Percentiles rank a stretch among this genome's conserved stretches.
Conservation (phyloP, 305 asterid species). For the Stenogyne calaminthoides region DNA sequence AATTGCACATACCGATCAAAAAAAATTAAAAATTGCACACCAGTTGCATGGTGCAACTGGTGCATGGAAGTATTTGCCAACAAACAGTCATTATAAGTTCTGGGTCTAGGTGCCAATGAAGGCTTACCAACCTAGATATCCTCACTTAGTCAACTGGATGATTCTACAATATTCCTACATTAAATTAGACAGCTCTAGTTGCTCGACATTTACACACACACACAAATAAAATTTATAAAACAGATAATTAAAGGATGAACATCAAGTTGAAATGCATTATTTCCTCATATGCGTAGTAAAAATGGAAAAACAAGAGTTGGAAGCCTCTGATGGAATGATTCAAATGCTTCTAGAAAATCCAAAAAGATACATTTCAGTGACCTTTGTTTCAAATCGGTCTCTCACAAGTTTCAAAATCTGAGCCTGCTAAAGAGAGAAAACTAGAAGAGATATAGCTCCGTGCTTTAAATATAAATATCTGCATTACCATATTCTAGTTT, state of each 20-base stretch:
- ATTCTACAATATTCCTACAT: not conserved
- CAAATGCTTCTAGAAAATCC: not conserved
- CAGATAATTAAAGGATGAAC: not conserved
- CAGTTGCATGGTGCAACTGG: too few relatives aligned
- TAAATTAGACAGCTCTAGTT: not conserved
- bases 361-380: not conserved
- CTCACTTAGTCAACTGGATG: not conserved
- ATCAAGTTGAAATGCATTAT: conserved; percentile 1
- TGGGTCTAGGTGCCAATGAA: not conserved
- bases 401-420: not conserved
- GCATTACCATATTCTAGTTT: not conserved
- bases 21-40: too few relatives aligned
- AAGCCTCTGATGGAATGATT: not conserved
- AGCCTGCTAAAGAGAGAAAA: not conserved
- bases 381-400: not conserved
- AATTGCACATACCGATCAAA: too few relatives aligned
- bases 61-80: too few relatives aligned
- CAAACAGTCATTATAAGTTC: not conserved
- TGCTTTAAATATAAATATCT: not conserved
- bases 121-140: not conserved
- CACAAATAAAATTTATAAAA: not conserved
- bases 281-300: not conserved
- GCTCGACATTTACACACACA: not conserved
- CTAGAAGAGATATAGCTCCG: not conserved
- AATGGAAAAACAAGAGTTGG: not conserved